phyloP scores from a whole-genome alignment of 331 rosid genomes.

The Telfairia occidentalis region DNA sequence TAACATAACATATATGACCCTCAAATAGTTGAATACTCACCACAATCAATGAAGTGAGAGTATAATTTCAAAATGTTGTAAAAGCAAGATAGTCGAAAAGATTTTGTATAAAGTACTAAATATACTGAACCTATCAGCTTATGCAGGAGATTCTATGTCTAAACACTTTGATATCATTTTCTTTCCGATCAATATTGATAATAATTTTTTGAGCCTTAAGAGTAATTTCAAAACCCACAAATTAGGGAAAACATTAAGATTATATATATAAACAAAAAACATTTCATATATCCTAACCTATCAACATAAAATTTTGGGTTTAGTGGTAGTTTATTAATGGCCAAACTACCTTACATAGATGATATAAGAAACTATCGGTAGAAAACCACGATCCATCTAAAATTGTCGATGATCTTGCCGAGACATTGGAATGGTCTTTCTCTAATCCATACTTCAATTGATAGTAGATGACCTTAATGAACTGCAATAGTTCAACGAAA shows the following conservation, averaged over 20 bases:
- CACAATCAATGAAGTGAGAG: background rate
- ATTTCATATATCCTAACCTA: background rate
- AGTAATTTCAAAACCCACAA: background rate
- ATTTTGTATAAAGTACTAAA: background rate
- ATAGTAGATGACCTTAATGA: conserved; percentile 59
- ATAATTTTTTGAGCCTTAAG: background rate
- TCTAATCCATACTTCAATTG: conserved; percentile 69
- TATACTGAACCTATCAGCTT: background rate
- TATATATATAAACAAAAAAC: background rate
- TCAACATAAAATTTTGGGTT: background rate
- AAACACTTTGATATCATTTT: background rate
- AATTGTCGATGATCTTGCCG: conserved; percentile 25
- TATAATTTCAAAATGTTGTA: no score
- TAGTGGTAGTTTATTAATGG: background rate
- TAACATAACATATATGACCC: background rate
- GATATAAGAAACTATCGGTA: conserved; percentile 53
- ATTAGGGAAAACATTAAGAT: background rate
- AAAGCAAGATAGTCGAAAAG: background rate
- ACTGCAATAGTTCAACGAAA: conserved; percentile 31
- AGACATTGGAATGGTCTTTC: conserved; percentile 28
- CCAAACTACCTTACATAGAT: conserved; percentile 58
- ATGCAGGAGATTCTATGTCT: background rate
- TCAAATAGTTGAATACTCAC: background rate
- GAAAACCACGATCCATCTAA: conserved; percentile 74
- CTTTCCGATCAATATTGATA: background rate